A percentile compares a stretch with the other conserved stretches of the same genome.
phyloP scores from a whole-genome alignment of 208 protist species.

The Trypanosoma theileri region DNA sequence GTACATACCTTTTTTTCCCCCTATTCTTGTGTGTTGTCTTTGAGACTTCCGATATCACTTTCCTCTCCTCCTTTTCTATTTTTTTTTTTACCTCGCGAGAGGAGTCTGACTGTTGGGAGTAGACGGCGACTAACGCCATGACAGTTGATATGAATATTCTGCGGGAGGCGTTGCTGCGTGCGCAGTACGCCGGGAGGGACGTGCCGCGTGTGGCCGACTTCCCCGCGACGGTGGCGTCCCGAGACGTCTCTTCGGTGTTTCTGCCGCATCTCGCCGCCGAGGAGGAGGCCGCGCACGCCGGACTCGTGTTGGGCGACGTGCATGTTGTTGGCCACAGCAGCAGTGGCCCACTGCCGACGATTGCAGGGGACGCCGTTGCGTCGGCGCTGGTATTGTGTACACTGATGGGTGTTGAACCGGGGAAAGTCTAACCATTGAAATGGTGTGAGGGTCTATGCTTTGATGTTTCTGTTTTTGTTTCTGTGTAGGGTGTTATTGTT shows the following conservation, averaged over 20 bases:
- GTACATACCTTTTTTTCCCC: neutral
- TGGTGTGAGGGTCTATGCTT: neutral
- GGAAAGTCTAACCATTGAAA: neutral
- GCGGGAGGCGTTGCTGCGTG: constrained; percentile 64
- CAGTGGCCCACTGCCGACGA: neutral
- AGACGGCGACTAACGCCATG: constrained; percentile 1
- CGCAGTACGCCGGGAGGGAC: constrained; percentile 59
- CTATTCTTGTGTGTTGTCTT: neutral
- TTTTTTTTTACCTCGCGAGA: neutral
- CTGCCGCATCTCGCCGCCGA: constrained; percentile 35
- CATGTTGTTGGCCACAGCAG: constrained; percentile 19
- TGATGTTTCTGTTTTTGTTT: no score
- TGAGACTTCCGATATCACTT: neutral
- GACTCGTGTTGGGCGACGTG: constrained; percentile 19
- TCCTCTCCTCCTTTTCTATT: neutral
- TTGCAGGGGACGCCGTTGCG: constrained; percentile 31
- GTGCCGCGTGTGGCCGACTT: constrained; percentile 56
- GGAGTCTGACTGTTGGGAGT: no score
- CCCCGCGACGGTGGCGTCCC: constrained; percentile 37
- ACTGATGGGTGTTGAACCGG: constrained; percentile 1
- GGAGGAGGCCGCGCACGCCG: constrained; percentile 10
- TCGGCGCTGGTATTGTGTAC: constrained; percentile 17
- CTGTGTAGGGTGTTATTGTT: no score
- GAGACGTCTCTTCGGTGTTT: constrained; percentile 48
- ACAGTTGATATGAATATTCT: constrained; percentile 21